phyloP scores from a whole-genome alignment of 305 asterid genomes.

The Rubia balearica region DNA sequence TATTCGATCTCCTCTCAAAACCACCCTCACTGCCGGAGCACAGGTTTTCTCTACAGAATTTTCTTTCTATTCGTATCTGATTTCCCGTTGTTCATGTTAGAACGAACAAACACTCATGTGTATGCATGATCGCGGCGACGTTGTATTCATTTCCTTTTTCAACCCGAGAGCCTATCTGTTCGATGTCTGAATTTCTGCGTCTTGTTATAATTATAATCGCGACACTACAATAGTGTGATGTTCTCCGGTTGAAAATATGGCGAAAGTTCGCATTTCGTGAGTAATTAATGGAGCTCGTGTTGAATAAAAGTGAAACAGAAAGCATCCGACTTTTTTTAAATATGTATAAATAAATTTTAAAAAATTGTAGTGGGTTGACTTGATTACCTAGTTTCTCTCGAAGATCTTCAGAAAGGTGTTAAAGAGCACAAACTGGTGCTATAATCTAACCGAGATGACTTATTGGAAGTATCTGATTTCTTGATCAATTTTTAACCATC shows the following conservation, averaged over 20 bases:
- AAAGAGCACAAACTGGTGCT: not conserved
- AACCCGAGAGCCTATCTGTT: not conserved
- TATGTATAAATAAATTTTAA: not conserved
- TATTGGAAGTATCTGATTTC: not conserved
- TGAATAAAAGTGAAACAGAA: not conserved
- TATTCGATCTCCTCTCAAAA: constrained; percentile 38
- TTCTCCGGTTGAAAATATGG: not conserved
- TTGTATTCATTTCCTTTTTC: not conserved
- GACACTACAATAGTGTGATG: not conserved
- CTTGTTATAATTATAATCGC: not conserved
- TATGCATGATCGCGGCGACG: not conserved
- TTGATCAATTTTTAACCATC: not conserved
- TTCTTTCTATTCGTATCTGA: not conserved
- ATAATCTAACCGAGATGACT: not conserved
- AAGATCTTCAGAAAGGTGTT: not conserved
- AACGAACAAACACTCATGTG: not conserved
- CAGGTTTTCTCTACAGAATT: constrained; percentile 30
- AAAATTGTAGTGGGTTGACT: not conserved
- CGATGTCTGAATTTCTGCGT: not conserved
- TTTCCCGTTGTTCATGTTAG: not conserved
- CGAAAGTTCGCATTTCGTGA: not conserved
- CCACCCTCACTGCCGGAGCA: constrained; percentile 27
- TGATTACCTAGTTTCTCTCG: not conserved
- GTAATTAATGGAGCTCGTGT: not conserved
- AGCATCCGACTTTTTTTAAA: not conserved